Conservation (phyloP, 176 grass and related monocot species). For the Musa schizocarpa region DNA sequence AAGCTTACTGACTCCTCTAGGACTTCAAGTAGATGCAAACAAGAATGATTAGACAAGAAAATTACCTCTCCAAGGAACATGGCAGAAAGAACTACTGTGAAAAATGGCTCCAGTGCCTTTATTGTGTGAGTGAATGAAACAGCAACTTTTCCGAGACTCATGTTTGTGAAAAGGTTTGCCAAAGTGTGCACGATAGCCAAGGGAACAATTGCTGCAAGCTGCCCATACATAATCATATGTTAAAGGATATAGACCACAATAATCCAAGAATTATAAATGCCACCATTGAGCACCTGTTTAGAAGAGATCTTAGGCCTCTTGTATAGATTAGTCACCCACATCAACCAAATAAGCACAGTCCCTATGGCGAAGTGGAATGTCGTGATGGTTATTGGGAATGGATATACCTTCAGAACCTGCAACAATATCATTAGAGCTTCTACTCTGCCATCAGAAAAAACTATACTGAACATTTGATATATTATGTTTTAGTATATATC, state of each 20-base stretch:
- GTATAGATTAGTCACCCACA: slow-evolving; percentile 63
- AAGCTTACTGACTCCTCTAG: background rate
- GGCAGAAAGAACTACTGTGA: slow-evolving; percentile 71
- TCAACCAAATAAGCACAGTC: slow-evolving; percentile 41
- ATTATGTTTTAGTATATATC: background rate
- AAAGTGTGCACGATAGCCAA: slow-evolving; percentile 68
- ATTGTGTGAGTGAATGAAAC: slow-evolving; percentile 97
- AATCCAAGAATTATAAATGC: slow-evolving; percentile 6
- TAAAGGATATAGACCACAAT: slow-evolving; percentile 6
- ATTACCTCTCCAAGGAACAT: slow-evolving; percentile 66
- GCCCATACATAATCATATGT: slow-evolving; percentile 20
- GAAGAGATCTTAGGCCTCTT: slow-evolving; percentile 65
- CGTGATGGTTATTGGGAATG: slow-evolving; percentile 76
- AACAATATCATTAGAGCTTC: slow-evolving; percentile 1
- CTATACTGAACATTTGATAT: background rate
- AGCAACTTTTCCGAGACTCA: slow-evolving; percentile 80
- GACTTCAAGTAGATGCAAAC: background rate
- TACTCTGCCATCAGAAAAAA: background rate
- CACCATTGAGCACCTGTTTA: slow-evolving; percentile 39
- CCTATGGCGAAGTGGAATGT: slow-evolving; percentile 63
- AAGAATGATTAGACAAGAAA: slow-evolving; percentile 2
- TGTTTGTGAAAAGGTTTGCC: slow-evolving; percentile 84
- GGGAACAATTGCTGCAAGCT: slow-evolving; percentile 69
- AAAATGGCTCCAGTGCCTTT: slow-evolving; percentile 75
- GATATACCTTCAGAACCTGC: slow-evolving; percentile 72